A percentile compares a stretch with the other conserved stretches of the same genome.
These are phyloP conservation scores for Leishmania gerbilli DNA, from an alignment of 208 protist genomes.

Conservation along the genomic window DNA sequence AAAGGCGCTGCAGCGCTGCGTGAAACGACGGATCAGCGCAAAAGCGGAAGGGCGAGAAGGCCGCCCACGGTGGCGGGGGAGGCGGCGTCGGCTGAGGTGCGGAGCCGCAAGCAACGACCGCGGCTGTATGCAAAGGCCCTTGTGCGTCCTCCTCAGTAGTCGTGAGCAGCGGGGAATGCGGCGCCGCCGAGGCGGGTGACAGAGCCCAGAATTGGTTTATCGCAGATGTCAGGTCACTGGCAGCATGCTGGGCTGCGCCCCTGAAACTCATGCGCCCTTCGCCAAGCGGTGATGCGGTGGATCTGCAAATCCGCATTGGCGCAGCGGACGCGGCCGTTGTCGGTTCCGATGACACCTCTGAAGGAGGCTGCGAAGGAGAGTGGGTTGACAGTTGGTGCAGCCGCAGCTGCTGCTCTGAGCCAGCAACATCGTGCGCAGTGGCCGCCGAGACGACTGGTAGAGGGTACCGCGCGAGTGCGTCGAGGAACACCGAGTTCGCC, in stretches of 20 bases:
- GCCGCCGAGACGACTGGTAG: conserved; percentile 22
- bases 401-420: background rate
- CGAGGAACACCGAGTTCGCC: background rate
- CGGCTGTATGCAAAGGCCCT: background rate
- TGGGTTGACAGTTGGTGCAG: background rate
- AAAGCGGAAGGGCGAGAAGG: conserved; percentile 35
- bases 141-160: background rate
- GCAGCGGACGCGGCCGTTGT: no score
- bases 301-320: background rate
- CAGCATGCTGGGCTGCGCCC: background rate
- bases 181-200: background rate
- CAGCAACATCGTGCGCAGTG: conserved; percentile 17
- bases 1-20: conserved; percentile 9
- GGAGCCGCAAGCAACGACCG: background rate
- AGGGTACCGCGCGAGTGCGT: conserved; percentile 18
- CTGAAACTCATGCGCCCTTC: background rate
- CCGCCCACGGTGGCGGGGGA: conserved; percentile 13
- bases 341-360: background rate
- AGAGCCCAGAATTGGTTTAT: conserved; percentile 2
- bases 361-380: background rate
- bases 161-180: background rate
- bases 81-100: background rate
- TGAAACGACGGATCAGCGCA: conserved; percentile 21
- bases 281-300: background rate
- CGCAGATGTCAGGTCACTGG: background rate